Base-by-base conservation (phyloP, 495 filamentous ascomycete species). In the Aspergillus mulundensis region DNA sequence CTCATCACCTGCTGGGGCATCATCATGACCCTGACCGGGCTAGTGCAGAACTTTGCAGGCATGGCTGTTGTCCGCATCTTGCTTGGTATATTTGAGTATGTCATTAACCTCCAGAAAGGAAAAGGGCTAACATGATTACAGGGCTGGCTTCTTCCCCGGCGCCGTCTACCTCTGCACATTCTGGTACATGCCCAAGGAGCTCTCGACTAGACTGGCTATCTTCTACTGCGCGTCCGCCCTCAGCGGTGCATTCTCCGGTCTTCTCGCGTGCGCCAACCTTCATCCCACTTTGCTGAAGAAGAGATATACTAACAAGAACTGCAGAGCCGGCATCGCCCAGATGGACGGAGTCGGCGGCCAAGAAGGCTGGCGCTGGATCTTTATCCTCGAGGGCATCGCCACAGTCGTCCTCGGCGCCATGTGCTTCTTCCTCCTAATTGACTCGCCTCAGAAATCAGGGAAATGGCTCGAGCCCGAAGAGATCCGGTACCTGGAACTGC, bases 311-410 rank as follows among this genome's bases (percentile, higher is more conserved):
- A 36, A 36, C 32, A 36, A 11, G 6, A 4, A 3, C 25, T 28
- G 11, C 12, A 36, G 32, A 3, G 87, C 77, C 46, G 86, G 70
- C 0, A 84, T 89, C 32, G 78, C 82, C 15, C 55, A 85, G 45
- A 87, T 90, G 82, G 71, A 85, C 19, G 87, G 85, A 2, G 63
- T 85, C 5, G 82, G 71, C 1, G 80, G 81, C 0, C 64, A 84
- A 16, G 73, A 77, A 38, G 86, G 86, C 11, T 89, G 87, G 87
- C 77, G 83, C 10, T 90, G 87, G 87, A 89, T 89, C 47, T 85
- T 86, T 61, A 76, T 86, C 18, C 74, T 87, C 6, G 84, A 86
- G 45, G 79, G 84, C 19, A 52, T 59, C 12, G 50, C n/a, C 41
- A 82, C 66, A 6, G 70, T 88, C 1, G 15, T 84, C 12, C 70